phyloP scores from a whole-genome alignment of 2,329 filamentous ascomycete genomes.

The Xylariaceae sp. region DNA sequence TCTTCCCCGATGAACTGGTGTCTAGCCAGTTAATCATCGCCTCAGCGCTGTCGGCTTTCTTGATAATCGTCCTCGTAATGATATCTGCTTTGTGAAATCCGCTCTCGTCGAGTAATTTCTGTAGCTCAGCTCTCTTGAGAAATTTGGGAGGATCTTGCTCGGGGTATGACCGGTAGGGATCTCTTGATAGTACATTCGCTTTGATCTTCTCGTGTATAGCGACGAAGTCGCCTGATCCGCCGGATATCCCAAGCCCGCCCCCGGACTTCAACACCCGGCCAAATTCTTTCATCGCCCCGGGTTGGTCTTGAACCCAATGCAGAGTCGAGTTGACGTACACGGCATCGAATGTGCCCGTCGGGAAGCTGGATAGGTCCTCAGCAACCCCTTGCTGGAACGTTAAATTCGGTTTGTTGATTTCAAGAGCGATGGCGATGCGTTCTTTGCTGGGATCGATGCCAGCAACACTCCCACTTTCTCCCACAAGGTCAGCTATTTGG shows the following conservation, averaged over 20 bases:
- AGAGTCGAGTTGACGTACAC: constrained; percentile 27
- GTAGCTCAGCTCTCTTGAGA: constrained; percentile 22
- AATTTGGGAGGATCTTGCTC: constrained; percentile 23
- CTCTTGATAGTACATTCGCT: constrained; percentile 24
- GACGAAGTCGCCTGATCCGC: constrained; percentile 20
- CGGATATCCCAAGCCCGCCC: constrained; percentile 18
- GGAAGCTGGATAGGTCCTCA: constrained; percentile 26
- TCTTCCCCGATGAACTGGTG: constrained; percentile 31
- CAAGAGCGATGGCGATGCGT: constrained; percentile 19
- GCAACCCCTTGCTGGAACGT: constrained; percentile 22
- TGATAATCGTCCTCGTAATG: constrained; percentile 24
- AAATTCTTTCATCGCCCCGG: constrained; percentile 19
- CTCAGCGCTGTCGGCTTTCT: constrained; percentile 17
- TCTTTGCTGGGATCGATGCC: constrained; percentile 35
- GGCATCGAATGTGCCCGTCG: constrained; percentile 21
- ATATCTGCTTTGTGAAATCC: constrained; percentile 18
- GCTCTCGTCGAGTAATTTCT: constrained; percentile 20
- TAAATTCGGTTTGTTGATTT: constrained; percentile 8
- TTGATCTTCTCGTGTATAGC: constrained; percentile 21
- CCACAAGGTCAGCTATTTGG: constrained; percentile 22
- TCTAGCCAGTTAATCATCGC: constrained; percentile 32
- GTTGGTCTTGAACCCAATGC: constrained; percentile 28
- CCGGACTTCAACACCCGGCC: constrained; percentile 23
- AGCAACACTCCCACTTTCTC: constrained; percentile 14
- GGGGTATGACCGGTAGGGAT: constrained; percentile 22